Percentiles rank a stretch among this genome's conserved stretches.
Conservation (phyloP, 768 basidiomycete species). For the Leccinum uliginosum region DNA sequence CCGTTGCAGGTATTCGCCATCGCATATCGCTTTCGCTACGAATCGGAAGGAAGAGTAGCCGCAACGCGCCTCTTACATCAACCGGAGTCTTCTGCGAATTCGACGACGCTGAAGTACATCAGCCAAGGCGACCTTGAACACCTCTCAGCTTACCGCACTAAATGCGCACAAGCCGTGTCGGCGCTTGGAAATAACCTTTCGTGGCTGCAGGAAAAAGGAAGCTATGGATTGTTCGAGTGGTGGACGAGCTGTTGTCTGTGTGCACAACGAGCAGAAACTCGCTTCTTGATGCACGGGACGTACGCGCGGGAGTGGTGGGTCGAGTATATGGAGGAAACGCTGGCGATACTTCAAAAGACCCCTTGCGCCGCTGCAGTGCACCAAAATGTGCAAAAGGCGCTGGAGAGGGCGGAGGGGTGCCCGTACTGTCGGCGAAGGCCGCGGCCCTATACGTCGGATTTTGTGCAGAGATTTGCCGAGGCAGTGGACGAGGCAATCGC, state of each 20-base stretch:
- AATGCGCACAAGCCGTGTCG: conserved; percentile 17
- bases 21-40: conserved; percentile 30
- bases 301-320: conserved; percentile 31
- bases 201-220: conserved; percentile 22
- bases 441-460: conserved; percentile 18
- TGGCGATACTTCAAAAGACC: conserved; percentile 17
- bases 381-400: conserved; percentile 13
- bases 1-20: conserved; percentile 32
- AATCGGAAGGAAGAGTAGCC: conserved; percentile 29
- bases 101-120: conserved; percentile 3
- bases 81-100: conserved; percentile 3
- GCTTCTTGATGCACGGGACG: conserved; percentile 22
- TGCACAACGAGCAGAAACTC: conserved; percentile 16
- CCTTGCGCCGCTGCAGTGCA: conserved; percentile 21
- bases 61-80: conserved; percentile 24
- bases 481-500: conserved; percentile 19
- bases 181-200: conserved; percentile 18
- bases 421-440: conserved; percentile 19
- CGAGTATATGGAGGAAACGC: conserved; percentile 28
- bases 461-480: conserved; percentile 19
- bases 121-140: conserved; percentile 7
- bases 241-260: conserved; percentile 28
- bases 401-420: conserved; percentile 16
- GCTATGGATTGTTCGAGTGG: conserved; percentile 25
- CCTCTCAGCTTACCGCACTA: conserved; percentile 19